Evolutionary conservation across 2,329 filamentous ascomycete genomes (phyloP), one percentile per base, ranked within the genome.

Genomic region (Alternaria longipes): DNA sequence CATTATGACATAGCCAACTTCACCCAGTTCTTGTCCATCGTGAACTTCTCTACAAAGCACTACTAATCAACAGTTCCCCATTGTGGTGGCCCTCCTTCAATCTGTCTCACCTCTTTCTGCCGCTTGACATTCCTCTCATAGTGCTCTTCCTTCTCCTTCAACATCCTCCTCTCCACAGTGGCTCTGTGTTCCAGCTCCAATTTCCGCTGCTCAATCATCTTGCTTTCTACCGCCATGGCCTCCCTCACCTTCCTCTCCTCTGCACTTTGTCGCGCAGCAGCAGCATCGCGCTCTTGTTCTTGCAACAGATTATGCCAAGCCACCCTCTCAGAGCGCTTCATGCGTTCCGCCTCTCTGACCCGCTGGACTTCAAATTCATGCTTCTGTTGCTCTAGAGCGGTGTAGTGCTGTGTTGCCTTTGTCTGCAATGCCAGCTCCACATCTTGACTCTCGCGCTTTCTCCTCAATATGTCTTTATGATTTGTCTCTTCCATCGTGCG

Each of bases 111-210:
- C 57, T 68, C 63, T 63, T 70, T 70, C 64, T 78, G 75, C 59
- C 73, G 71, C 56, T 65, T 67, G 2, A 74, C 68, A 65, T 78
- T 78, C 59, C 70, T 60, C 49, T 76, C 70, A 61, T 71, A 76
- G 57, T 74, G 40, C 38, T 76, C 68, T 46, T 78, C 75, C 60
- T 76, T 78, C 47, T 76, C 74, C 65, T 68, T 69, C 11, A 78
- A 34, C 63, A 70, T 63, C 30, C 64, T 60, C 41, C 68, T 64
- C 63, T 78, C 76, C 22, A 74, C 62, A 3, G 50, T 62, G 0
- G 65, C 66, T 14, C 71, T 59, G 55, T 76, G 68, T 49, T 77
- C 75, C 14, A 74, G 26, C 56, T 76, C 74, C 4, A 40, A 53
- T 55, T 72, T 68, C 24, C 74, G 47, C 53, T 69, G 58, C 61